These are phyloP conservation scores for Leccinum subatratum DNA, from an alignment of 1,284 basidiomycete genomes.

Conservation along the genomic window DNA sequence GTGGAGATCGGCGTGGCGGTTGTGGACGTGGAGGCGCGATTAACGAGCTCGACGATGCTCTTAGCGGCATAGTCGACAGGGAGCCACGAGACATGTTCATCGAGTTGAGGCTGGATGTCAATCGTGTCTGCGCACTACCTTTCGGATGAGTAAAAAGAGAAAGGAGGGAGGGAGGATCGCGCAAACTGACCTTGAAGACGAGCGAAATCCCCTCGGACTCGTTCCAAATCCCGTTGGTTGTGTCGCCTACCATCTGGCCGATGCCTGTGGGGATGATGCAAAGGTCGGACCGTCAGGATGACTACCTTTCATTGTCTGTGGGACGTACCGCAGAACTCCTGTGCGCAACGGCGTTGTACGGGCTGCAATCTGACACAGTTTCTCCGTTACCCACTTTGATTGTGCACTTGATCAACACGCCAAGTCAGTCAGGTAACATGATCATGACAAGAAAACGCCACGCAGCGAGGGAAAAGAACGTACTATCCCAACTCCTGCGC, in stretches of 20 bases:
- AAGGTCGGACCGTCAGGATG: neutral
- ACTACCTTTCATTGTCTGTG: neutral
- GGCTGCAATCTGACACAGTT: constrained; percentile 43
- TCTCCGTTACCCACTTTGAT: constrained; percentile 61
- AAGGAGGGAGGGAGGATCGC: constrained; percentile 1
- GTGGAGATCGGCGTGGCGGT: constrained; percentile 2
- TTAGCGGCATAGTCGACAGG: constrained; percentile 54
- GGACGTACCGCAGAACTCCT: constrained; percentile 36
- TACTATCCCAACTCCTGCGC: constrained; percentile 54
- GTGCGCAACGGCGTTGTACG: constrained; percentile 32
- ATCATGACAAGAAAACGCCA: neutral
- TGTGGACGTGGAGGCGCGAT: constrained; percentile 14
- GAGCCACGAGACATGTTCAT: constrained; percentile 52
- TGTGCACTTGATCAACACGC: constrained; percentile 15
- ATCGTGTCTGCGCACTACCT: constrained; percentile 39
- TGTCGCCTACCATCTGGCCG: constrained; percentile 53
- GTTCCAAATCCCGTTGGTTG: constrained; percentile 54
- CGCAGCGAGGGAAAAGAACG: neutral
- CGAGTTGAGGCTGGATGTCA: constrained; percentile 42
- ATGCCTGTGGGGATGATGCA: constrained; percentile 32
- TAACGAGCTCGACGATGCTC: constrained; percentile 47
- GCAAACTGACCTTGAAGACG: constrained; percentile 25
- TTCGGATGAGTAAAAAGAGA: constrained; percentile 21
- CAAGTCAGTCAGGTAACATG: neutral
- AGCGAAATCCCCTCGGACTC: constrained; percentile 49